Base-by-base conservation (phyloP, 2,329 filamentous ascomycete species). In the Clarireedia hainanense region DNA sequence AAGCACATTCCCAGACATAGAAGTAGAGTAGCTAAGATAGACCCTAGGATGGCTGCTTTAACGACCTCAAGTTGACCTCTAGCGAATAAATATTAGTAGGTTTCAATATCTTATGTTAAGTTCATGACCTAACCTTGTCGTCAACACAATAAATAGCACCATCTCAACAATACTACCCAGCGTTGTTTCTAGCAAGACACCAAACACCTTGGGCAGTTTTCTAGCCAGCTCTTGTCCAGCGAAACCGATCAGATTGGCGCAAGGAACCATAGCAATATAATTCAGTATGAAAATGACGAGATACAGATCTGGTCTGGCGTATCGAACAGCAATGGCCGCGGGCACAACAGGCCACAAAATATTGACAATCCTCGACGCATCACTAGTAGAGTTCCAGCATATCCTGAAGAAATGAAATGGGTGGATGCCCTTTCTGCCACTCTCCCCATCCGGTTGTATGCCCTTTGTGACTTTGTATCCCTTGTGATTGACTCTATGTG, bases 1-100 rank as follows among this genome's bases (percentile, higher is more conserved):
- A 95, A 95, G 69, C 89, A 94, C 52, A 85, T 67, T 0, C 90
- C 90, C 26, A 95, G 72, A 63, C 89, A 95, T 1, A 95, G 76
- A 46, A 95, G 73, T 72, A 94, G 80, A 34, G 90, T 95, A 12
- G 90, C 89, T 36, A 95, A 71, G 46, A 95, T 87, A 0, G 88
- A 92, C 37, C 90, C 89, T 0, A 95, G 73, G 55, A 95, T 91
- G 26, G 90, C 89, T 52, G 88, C 88, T 67, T 89, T 83, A 63
- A 95, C 89, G 63, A 94, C 87, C n/a, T 79, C 76, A 58, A 86
- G 84, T 69, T 75, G 70, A 51, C 75, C 62, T 30, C 50, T 53
- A 15, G 5, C n/a, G 30, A 42, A 42, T 3, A 30, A 12, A 34
- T 34, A 34, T 34, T 14, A 34, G 30, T 34, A 34, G 10, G 30